Evolutionary conservation across 345 rosid species (phyloP), one percentile per base, ranked within the genome.

Genomic region (Dovyalis caffra): DNA sequence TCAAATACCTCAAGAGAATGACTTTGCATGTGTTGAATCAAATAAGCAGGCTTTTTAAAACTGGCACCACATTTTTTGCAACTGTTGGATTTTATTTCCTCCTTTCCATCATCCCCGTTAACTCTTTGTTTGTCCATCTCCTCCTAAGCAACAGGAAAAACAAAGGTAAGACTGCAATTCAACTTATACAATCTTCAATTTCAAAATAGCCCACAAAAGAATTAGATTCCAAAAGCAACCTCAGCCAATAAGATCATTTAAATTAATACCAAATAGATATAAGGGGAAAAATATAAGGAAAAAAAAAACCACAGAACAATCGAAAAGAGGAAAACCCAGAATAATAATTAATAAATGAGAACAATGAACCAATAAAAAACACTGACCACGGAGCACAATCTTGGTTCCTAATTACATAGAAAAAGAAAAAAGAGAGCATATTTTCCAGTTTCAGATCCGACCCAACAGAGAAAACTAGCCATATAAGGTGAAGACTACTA

Each of bases 11-110:
- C 96, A 29, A 89, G 76, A 0, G 90, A 93, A 82, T 93, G 99
- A 45, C 96, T 87, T 71, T 82, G 93, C 92, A 87, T 82, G 73
- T 95, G 99, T 58, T 93, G 97, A 76, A 82, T 88, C 82, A 95
- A 83, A 73, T 93, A 81, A 51, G 99, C 94, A 21, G 93, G 93
- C 78, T 93, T 95, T 72, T 79, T 93, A 63, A 95, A 95, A 61
- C 80, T 74, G 43, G 88, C 90, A 60, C 93, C 96, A 49, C 99
- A 93, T 60, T 87, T 86, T 6, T 82, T 63, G 57, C 97, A 95
- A 43, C 80, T 80, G 70, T 85, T 87, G 37, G 74, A 43, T 11
- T 70, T 72, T 1, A 43, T 65, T 62, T 40, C 81, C 3, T 23
- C 73, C 6, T n/a, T 81, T 74, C 68, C 86, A 43, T 43, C 73